Evolutionary conservation across 768 basidiomycete species (phyloP).

Genomic region (Naganishia friedmannii): DNA sequence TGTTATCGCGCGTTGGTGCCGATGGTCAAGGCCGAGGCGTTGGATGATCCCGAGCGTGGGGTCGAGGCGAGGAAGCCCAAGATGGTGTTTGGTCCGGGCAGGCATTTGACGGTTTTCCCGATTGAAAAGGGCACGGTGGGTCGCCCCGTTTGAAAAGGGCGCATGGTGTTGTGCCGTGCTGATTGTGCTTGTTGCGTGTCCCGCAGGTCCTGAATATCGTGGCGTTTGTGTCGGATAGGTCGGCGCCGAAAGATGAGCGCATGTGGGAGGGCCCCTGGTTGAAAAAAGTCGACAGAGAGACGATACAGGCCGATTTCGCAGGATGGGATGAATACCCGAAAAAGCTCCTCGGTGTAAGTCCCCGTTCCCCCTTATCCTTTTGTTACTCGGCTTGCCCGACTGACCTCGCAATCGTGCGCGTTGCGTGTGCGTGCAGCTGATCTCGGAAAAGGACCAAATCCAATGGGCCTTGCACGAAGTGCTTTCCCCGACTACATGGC

Average conservation of each 20-base stretch:
- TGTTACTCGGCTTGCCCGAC: neutral
- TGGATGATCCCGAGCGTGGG: constrained; percentile 4
- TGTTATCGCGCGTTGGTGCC: constrained; percentile 29
- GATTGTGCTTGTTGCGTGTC: neutral
- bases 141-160: constrained; percentile 24
- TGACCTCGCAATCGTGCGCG: neutral
- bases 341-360: constrained; percentile 10
- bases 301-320: constrained; percentile 24
- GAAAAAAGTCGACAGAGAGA: constrained; percentile 13
- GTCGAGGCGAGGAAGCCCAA: neutral
- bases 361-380: neutral
- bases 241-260: constrained; percentile 25
- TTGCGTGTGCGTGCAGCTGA: neutral
- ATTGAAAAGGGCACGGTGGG: constrained; percentile 28
- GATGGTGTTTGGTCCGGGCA: constrained; percentile 29
- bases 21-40: constrained; percentile 15
- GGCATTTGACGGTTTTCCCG: constrained; percentile 29
- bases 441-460: constrained; percentile 21
- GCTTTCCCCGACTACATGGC: constrained; percentile 23
- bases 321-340: constrained; percentile 24
- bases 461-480: constrained; percentile 31
- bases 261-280: constrained; percentile 28
- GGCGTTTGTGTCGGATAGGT: constrained; percentile 29
- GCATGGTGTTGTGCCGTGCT: neutral
- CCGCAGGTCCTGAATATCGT: constrained; percentile 28